Evolutionary conservation across 306 rosid species (phyloP).

Genomic region (Sicyos baderoa): DNA sequence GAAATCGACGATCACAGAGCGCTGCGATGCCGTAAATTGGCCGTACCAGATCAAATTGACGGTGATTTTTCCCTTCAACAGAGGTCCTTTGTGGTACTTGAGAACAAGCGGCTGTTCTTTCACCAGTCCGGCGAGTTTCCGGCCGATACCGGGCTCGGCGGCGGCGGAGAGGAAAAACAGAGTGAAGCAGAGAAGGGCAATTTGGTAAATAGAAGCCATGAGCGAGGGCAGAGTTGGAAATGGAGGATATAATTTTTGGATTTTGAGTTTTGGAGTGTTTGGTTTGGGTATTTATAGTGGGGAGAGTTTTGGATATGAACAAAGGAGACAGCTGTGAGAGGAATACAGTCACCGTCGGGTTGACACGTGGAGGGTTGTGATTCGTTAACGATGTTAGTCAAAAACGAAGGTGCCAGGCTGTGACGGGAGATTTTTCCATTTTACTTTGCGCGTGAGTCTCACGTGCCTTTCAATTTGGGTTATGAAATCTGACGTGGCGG

Average conservation of each 20-base stretch:
- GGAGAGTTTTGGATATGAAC: background rate
- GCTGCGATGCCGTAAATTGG: constrained; percentile 55
- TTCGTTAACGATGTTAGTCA: background rate
- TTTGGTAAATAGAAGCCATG: constrained; percentile 23
- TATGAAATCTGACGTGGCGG: background rate
- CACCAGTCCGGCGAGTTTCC: constrained; percentile 41
- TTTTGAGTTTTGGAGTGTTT: background rate
- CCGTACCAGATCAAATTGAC: constrained; percentile 90
- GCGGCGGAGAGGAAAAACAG: background rate
- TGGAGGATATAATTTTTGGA: no score
- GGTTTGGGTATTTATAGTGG: constrained; percentile 5
- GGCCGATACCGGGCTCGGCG: background rate
- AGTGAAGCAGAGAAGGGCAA: constrained; percentile 4
- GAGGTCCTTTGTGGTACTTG: constrained; percentile 80
- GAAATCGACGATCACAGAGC: constrained; percentile 70
- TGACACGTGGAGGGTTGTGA: background rate
- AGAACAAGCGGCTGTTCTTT: constrained; percentile 63
- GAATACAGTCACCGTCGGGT: background rate
- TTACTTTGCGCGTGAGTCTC: background rate
- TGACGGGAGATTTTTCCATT: background rate
- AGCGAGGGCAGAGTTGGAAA: background rate
- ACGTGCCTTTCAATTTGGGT: background rate
- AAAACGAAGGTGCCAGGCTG: constrained; percentile 13
- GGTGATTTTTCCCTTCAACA: constrained; percentile 64
- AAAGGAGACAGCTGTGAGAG: constrained; percentile 16